Percentiles rank a stretch among this genome's conserved stretches.
Conservation (phyloP, 495 filamentous ascomycete genomes). For the Penicillium salamii region DNA sequence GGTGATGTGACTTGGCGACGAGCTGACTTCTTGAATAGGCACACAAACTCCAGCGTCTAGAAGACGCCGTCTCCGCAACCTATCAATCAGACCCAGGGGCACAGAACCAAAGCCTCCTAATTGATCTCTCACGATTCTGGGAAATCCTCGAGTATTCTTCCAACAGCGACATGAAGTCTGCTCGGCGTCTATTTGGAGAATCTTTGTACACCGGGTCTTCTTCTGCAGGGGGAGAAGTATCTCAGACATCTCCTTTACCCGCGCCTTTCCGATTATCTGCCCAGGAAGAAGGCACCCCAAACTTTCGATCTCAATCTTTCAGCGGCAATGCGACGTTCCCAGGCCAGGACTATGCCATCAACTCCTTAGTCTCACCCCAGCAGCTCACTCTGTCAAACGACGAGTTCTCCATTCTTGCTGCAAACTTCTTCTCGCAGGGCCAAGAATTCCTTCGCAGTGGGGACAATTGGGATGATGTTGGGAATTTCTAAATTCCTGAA, state of each 20-base stretch:
- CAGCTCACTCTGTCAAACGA: slow-evolving; percentile 39
- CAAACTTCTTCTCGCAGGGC: slow-evolving; percentile 49
- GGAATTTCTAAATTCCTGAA: slow-evolving; percentile 31
- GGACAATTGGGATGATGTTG: slow-evolving; percentile 38
- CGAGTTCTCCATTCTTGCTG: slow-evolving; percentile 46
- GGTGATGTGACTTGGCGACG: too few relatives aligned
- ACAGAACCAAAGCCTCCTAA: slow-evolving; percentile 44
- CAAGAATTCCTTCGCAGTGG: slow-evolving; percentile 40
- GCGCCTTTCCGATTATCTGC: slow-evolving; percentile 37
- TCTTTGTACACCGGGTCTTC: slow-evolving; percentile 31
- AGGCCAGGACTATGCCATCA: slow-evolving; percentile 19
- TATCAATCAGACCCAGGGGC: slow-evolving; percentile 38
- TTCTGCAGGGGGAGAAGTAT: slow-evolving; percentile 34
- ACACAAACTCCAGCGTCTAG: slow-evolving; percentile 38
- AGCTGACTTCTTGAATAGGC: slow-evolving; percentile 24
- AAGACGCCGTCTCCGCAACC: slow-evolving; percentile 45
- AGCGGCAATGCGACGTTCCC: slow-evolving; percentile 13
- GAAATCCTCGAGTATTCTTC: slow-evolving; percentile 51
- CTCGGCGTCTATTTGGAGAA: slow-evolving; percentile 40
- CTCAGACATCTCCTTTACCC: slow-evolving; percentile 44
- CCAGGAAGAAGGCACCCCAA: slow-evolving; percentile 19
- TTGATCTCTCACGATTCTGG: slow-evolving; percentile 50
- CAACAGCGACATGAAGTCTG: slow-evolving; percentile 39
- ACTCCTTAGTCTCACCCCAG: slow-evolving; percentile 21
- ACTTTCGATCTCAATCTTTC: slow-evolving; percentile 12